These are phyloP conservation scores for Metarhizium humberi DNA, from an alignment of 2,329 filamentous ascomycete species.

Conservation along the genomic window DNA sequence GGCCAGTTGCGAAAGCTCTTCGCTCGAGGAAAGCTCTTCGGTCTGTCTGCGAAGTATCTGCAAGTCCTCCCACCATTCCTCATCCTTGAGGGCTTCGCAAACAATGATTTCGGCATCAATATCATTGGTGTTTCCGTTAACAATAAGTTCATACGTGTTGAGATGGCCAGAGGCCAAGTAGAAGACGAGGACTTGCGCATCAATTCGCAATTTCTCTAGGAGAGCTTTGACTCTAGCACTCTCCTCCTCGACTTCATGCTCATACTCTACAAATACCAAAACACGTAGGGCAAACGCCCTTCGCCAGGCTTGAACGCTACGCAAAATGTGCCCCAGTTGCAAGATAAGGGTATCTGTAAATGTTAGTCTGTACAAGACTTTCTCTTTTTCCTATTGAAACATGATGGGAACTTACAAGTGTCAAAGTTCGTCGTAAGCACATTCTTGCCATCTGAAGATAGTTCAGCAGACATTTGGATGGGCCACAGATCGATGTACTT, in stretches of 20 bases:
- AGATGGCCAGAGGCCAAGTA: slow-evolving; percentile 69
- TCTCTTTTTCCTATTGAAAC: not conserved
- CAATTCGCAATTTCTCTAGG: slow-evolving; percentile 71
- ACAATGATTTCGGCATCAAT: slow-evolving; percentile 51
- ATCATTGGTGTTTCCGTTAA: slow-evolving; percentile 56
- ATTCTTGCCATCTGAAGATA: slow-evolving; percentile 56
- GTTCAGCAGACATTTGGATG: slow-evolving; percentile 85
- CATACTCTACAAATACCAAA: slow-evolving; percentile 83
- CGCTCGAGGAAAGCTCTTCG: slow-evolving; percentile 28
- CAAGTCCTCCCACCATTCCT: slow-evolving; percentile 78
- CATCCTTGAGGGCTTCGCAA: slow-evolving; percentile 55
- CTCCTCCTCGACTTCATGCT: slow-evolving; percentile 74
- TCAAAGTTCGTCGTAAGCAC: slow-evolving; percentile 84
- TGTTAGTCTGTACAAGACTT: not conserved
- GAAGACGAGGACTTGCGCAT: slow-evolving; percentile 70
- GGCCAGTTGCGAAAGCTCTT: slow-evolving; percentile 33
- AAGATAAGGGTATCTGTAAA: slow-evolving; percentile 62
- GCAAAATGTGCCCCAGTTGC: slow-evolving; percentile 75
- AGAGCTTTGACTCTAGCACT: slow-evolving; percentile 60
- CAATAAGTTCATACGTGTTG: slow-evolving; percentile 65
- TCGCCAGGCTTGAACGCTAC: slow-evolving; percentile 75
- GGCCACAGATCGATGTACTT: slow-evolving; percentile 85
- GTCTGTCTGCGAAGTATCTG: slow-evolving; percentile 40
- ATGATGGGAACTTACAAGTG: slow-evolving; percentile 51
- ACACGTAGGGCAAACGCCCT: slow-evolving; percentile 64